Percentiles rank a stretch among this genome's conserved stretches.
These are phyloP conservation scores for Aquilaria yunnanensis DNA, from an alignment of 345 rosid species.

Conservation along the genomic window DNA sequence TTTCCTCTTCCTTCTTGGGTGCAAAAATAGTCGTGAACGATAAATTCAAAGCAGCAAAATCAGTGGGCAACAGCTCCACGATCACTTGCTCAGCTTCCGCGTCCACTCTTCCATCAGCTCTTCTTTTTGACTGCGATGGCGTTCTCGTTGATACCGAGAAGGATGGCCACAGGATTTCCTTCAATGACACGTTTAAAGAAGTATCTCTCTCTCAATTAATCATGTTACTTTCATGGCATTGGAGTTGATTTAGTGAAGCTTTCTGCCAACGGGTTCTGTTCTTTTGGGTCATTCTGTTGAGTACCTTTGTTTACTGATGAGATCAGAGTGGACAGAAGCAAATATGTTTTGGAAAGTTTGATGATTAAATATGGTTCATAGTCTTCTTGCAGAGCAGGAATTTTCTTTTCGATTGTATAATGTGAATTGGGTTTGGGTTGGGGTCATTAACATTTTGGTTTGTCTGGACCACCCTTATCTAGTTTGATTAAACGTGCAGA, in stretches of 20 bases:
- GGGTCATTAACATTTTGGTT: neutral
- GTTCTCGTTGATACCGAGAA: slow-evolving; percentile 96
- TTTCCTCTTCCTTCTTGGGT: slow-evolving; percentile 18
- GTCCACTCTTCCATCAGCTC: slow-evolving; percentile 63
- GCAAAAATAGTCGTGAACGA: slow-evolving; percentile 8
- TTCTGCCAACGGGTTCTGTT: too few species aligned
- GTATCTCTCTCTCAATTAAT: slow-evolving; percentile 19
- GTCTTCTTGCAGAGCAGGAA: neutral
- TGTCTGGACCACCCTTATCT: neutral
- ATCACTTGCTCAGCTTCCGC: slow-evolving; percentile 49
- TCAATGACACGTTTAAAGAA: slow-evolving; percentile 89
- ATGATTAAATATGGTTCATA: neutral
- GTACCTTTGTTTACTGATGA: too few species aligned
- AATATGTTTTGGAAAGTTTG: too few species aligned
- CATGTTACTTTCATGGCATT: too few species aligned
- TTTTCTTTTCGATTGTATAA: neutral
- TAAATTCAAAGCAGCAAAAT: slow-evolving; percentile 10
- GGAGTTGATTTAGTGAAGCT: too few species aligned
- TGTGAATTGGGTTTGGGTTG: neutral
- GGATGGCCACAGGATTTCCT: slow-evolving; percentile 91
- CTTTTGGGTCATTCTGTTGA: too few species aligned
- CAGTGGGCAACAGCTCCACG: slow-evolving; percentile 14
- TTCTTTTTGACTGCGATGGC: slow-evolving; percentile 91
- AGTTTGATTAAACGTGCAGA: slow-evolving; percentile 26
- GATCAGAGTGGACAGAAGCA: too few species aligned